Percentiles rank a stretch among this genome's conserved stretches.
phyloP scores from a whole-genome alignment of 1,139 yeast genomes.

The Pichia sp. region DNA sequence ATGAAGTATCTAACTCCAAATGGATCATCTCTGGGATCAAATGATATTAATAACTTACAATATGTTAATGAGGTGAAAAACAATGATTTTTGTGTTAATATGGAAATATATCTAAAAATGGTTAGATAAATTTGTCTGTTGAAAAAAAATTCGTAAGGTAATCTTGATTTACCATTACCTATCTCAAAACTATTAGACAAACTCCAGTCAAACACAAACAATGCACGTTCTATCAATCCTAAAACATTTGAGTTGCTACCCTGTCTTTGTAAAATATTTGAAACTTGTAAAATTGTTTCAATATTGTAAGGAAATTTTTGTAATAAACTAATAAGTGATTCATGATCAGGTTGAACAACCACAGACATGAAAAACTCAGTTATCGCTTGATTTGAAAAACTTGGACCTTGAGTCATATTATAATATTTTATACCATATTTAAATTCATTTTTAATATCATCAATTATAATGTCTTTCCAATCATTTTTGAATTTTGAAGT shows the following conservation, averaged over 20 bases:
- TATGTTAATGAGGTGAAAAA: conserved; percentile 70
- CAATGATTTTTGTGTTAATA: conserved; percentile 72
- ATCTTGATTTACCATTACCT: conserved; percentile 52
- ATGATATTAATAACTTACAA: conserved; percentile 60
- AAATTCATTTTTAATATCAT: conserved; percentile 41
- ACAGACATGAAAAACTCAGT: conserved; percentile 57
- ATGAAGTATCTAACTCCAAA: conserved; percentile 76
- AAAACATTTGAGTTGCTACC: conserved; percentile 69
- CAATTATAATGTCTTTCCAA: conserved; percentile 42
- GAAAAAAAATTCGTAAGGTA: conserved; percentile 70
- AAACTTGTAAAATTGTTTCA: conserved; percentile 73
- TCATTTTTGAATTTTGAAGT: conserved; percentile 38
- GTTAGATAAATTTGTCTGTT: conserved; percentile 75
- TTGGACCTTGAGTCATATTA: conserved; percentile 45
- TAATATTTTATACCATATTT: conserved; percentile 50
- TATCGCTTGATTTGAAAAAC: conserved; percentile 18
- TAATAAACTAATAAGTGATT: conserved; percentile 50
- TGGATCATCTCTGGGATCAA: conserved; percentile 79
- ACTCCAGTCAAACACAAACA: conserved; percentile 73
- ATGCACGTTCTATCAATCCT: conserved; percentile 67
- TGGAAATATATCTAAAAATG: conserved; percentile 63
- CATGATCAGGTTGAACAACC: conserved; percentile 68
- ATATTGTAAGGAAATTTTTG: conserved; percentile 67
- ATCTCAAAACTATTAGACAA: conserved; percentile 45
- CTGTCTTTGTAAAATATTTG: conserved; percentile 67